These are phyloP conservation scores for Kodamaea suecica DNA, from an alignment of 1,139 yeast genomes.

Conservation along the genomic window DNA sequence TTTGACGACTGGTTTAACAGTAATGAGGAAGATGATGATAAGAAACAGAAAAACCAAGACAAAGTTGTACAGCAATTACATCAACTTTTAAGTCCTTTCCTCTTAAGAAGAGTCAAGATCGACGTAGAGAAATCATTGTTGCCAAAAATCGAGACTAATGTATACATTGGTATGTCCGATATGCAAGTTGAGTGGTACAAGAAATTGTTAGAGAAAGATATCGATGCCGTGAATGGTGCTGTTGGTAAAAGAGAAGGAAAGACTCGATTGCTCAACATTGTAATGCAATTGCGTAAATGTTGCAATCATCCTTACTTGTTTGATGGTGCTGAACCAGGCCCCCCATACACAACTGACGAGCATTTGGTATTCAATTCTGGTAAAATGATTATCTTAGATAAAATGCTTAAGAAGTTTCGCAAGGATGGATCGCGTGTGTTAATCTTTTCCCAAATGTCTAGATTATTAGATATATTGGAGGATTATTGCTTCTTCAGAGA, in stretches of 20 bases:
- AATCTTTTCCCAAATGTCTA: conserved; percentile 93
- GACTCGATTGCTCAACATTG: conserved; percentile 84
- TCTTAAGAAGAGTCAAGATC: conserved; percentile 82
- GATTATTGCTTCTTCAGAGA: conserved; percentile 87
- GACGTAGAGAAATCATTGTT: conserved; percentile 90
- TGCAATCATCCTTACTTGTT: conserved; percentile 96
- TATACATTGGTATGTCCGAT: conserved; percentile 90
- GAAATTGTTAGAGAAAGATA: conserved; percentile 82
- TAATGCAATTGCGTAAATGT: conserved; percentile 94
- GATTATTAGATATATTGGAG: conserved; percentile 85
- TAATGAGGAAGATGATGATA: conserved; percentile 34
- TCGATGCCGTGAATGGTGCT: conserved; percentile 94
- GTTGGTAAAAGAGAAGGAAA: conserved; percentile 88
- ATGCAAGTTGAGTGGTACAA: conserved; percentile 95
- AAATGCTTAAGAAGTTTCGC: conserved; percentile 67
- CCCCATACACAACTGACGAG: conserved; percentile 95
- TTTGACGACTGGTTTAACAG: conserved; percentile 85
- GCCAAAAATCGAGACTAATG: conserved; percentile 86
- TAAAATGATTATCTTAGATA: conserved; percentile 86
- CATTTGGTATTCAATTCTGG: conserved; percentile 86
- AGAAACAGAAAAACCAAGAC: conserved; percentile 57
- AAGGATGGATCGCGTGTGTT: conserved; percentile 84
- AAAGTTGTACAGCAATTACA: conserved; percentile 81
- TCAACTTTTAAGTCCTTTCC: conserved; percentile 80
- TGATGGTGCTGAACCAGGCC: conserved; percentile 99